Evolutionary conservation across 352 stramenopile genomes (phyloP).

Genomic region (Globisporangium megalacanthum): DNA sequence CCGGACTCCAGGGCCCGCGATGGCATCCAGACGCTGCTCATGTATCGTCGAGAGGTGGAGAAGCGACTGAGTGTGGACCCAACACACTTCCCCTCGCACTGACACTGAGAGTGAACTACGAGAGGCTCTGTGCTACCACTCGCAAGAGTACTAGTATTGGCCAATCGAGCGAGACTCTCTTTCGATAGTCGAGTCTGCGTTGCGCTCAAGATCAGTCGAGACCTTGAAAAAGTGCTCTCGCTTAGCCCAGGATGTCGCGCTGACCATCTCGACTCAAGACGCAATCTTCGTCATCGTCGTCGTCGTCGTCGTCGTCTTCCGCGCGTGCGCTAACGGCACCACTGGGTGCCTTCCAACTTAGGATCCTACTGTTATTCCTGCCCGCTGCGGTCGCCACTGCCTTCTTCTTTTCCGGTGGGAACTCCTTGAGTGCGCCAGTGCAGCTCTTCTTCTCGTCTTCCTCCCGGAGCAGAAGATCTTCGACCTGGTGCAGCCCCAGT

Average conservation of each 20-base stretch:
- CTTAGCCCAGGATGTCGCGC: slow-evolving; percentile 32
- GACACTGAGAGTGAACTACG: neutral
- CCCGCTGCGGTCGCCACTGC: neutral
- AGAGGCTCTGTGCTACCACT: neutral
- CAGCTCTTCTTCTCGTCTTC: slow-evolving; percentile 31
- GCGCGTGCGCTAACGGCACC: neutral
- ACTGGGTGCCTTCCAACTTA: neutral
- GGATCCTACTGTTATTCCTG: slow-evolving; percentile 10
- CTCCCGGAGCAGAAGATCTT: slow-evolving; percentile 38
- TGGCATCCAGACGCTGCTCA: slow-evolving; percentile 51
- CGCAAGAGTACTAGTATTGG: neutral
- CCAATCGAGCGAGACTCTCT: neutral
- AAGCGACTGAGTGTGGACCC: slow-evolving; percentile 36
- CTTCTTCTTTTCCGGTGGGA: slow-evolving; percentile 4
- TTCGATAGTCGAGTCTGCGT: neutral
- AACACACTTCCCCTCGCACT: slow-evolving; percentile 13
- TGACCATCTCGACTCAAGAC: slow-evolving; percentile 17
- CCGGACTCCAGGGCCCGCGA: slow-evolving; percentile 34
- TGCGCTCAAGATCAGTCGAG: neutral
- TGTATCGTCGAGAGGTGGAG: slow-evolving; percentile 60
- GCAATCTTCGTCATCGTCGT: slow-evolving; percentile 22
- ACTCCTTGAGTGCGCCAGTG: slow-evolving; percentile 1
- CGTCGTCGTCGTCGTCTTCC: slow-evolving; percentile 2
- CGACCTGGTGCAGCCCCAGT: slow-evolving; percentile 33
- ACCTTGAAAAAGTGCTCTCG: neutral